Evolutionary conservation across 257 asterid species (phyloP), one percentile per base, ranked within the genome.

Genomic region (Paulownia fortunei): DNA sequence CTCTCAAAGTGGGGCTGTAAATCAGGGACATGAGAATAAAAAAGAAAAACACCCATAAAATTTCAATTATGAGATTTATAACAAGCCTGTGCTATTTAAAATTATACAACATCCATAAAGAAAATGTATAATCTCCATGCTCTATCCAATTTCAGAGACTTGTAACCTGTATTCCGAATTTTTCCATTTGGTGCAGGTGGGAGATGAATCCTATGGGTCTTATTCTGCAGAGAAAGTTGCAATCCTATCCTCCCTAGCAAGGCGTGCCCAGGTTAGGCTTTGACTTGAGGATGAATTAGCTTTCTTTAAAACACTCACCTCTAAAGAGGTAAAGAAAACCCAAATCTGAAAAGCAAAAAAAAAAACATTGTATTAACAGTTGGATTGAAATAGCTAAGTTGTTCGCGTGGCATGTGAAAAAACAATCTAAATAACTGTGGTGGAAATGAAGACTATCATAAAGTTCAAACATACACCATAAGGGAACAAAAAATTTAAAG

Each of bases 201-300:
- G 99, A 78, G 99, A 95, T 82, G 96, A 90, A 82, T 95, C 99
- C 5, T 93, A 89, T 0, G 97, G 89, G 85, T 93, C 97, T 32
- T 95, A 90, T 52, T 76, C 67, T 4, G 90, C 91, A 0, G 99
- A 95, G 85, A 95, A 87, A 85, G 94, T 91, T 70, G 97, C 89
- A 44, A 91, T 93, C 27, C 85, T 95, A 37, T 89, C 97, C 52
- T 93, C 99, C 79, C 82, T 95, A 76, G 92, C 90, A 24, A 85
- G 94, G 76, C 99, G 98, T 59, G 99, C 99, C 62, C 83, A 91
- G 97, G 99, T 95, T 79, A 82, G 92, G 67, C 64, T 76, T 80
- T 36, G 10, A 60, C 47, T 69, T 61, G 66, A 76, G 65, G 19
- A 46, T 69, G 6, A 47, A 23, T 37, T 21, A 62, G 69, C 47